phyloP scores from a whole-genome alignment of 1,284 basidiomycete genomes.

The Neonothopanus nambi region DNA sequence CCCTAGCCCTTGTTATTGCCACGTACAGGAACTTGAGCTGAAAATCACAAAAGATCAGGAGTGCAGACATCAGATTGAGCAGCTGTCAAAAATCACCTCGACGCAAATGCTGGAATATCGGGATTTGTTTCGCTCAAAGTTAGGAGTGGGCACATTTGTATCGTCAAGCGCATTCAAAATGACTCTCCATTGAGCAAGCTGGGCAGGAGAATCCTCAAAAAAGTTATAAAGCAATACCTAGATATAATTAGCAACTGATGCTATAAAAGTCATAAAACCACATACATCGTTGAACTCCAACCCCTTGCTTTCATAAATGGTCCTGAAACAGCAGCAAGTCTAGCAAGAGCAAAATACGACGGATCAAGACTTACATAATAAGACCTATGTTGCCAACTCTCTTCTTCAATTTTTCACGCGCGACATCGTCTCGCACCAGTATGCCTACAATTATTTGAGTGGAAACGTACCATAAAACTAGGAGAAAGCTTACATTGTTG shows the following conservation, averaged over 20 bases:
- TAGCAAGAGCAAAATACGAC: slow-evolving; percentile 3
- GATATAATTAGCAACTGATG: not conserved
- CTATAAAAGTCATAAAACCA: not conserved
- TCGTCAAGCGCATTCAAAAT: slow-evolving; percentile 47
- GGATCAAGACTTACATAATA: slow-evolving; percentile 49
- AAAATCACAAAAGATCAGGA: not conserved
- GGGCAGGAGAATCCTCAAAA: slow-evolving; percentile 61
- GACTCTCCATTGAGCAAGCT: slow-evolving; percentile 57
- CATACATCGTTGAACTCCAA: slow-evolving; percentile 71
- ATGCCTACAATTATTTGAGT: slow-evolving; percentile 46
- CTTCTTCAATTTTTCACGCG: slow-evolving; percentile 47
- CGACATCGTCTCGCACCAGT: slow-evolving; percentile 62
- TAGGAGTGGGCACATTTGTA: slow-evolving; percentile 36
- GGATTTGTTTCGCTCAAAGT: slow-evolving; percentile 46
- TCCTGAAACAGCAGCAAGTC: slow-evolving; percentile 46
- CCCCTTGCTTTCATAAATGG: slow-evolving; percentile 74
- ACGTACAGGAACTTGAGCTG: slow-evolving; percentile 72
- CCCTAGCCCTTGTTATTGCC: slow-evolving; percentile 67
- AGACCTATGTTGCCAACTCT: slow-evolving; percentile 61
- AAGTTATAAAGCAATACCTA: slow-evolving; percentile 74
- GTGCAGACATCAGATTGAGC: slow-evolving; percentile 3
- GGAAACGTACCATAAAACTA: not conserved
- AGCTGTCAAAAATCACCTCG: slow-evolving; percentile 41
- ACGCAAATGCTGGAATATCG: slow-evolving; percentile 57
- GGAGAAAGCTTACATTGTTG: slow-evolving; percentile 54